Conservation (phyloP, 2,329 filamentous ascomycete genomes). For the Neospermospora avenae region DNA sequence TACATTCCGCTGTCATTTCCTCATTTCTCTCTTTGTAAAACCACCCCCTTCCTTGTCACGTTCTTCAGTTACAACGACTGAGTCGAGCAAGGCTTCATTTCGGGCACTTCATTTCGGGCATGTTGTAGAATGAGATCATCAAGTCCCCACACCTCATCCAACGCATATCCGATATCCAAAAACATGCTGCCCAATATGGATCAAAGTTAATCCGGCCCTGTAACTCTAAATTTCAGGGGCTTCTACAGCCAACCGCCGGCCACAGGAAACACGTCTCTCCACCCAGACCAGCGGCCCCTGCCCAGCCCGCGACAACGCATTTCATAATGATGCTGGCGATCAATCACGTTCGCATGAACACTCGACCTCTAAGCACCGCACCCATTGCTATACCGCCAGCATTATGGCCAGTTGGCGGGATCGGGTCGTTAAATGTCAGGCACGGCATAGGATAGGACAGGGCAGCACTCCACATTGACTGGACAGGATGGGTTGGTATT, state of each 20-base stretch:
- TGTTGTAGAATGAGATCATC: neutral
- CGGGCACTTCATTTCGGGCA: neutral
- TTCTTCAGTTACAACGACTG: neutral
- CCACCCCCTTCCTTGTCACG: neutral
- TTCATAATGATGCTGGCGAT: slow-evolving; percentile 16
- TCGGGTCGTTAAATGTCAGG: neutral
- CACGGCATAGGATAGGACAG: neutral
- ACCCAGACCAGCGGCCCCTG: slow-evolving; percentile 1
- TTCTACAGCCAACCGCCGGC: slow-evolving; percentile 8
- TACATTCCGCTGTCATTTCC: neutral
- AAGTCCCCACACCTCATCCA: neutral
- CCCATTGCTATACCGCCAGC: slow-evolving; percentile 13
- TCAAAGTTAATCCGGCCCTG: neutral
- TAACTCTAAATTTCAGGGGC: slow-evolving; percentile 7
- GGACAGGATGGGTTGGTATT: neutral
- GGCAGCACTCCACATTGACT: neutral
- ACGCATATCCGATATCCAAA: neutral
- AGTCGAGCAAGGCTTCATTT: neutral
- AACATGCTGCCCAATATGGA: slow-evolving; percentile 7
- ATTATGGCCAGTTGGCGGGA: neutral
- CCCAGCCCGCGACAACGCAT: slow-evolving; percentile 15
- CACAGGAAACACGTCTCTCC: slow-evolving; percentile 25
- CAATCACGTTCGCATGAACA: slow-evolving; percentile 22
- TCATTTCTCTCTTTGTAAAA: too few relatives aligned
- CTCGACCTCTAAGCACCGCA: slow-evolving; percentile 26